phyloP scores from a whole-genome alignment of 148 eudicot genomes.

The Camellia sinensis region DNA sequence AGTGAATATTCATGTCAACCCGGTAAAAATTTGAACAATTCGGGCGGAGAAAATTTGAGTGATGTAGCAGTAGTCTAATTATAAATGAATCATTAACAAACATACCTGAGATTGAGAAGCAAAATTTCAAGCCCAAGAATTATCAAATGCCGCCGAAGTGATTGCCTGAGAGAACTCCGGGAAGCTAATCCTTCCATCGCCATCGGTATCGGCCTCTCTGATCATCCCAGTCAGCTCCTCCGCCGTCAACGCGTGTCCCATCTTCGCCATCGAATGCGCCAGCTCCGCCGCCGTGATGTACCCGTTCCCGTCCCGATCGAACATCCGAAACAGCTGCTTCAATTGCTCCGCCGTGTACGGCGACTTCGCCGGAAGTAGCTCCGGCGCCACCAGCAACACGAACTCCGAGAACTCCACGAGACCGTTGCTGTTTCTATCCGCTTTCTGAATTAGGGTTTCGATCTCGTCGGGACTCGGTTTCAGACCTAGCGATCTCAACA shows the following conservation, averaged over 20 bases:
- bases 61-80: no score
- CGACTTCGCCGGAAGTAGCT: constrained; percentile 49
- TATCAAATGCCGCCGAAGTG: constrained; percentile 57
- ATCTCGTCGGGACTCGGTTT: constrained; percentile 57
- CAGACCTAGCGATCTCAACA: constrained; percentile 52
- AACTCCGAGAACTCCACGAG: constrained; percentile 63
- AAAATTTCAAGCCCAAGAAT: constrained; percentile 43
- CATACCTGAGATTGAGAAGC: no score
- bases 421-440: constrained; percentile 61
- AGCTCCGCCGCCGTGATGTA: constrained; percentile 62
- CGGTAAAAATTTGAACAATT: no score
- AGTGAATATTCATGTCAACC: no score
- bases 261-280: constrained; percentile 68
- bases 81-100: no score
- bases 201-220: constrained; percentile 61
- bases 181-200: constrained; percentile 64
- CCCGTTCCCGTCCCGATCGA: constrained; percentile 66
- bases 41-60: no score
- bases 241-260: constrained; percentile 63
- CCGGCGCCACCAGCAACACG: constrained; percentile 57
- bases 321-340: constrained; percentile 50
- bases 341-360: constrained; percentile 65
- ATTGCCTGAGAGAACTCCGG: constrained; percentile 65
- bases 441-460: constrained; percentile 48
- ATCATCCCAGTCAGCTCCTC: constrained; percentile 75